These are phyloP conservation scores for Strobilomyces echinocephalus DNA, from an alignment of 768 basidiomycete genomes.

Conservation along the genomic window DNA sequence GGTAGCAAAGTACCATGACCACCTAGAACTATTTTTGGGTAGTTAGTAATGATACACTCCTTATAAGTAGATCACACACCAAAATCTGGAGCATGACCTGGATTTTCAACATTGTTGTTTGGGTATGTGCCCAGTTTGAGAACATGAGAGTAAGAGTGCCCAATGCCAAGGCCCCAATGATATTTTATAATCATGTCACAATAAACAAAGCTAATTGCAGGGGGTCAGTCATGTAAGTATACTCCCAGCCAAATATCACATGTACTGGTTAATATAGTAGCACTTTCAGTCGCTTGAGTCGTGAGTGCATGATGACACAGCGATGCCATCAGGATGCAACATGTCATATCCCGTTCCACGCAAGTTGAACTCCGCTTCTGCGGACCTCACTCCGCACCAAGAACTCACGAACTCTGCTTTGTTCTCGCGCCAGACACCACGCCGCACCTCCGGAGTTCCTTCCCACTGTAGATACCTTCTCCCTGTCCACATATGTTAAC, in stretches of 20 bases:
- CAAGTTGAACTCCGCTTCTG: no score
- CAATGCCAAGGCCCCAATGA: not conserved
- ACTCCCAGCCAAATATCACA: no score
- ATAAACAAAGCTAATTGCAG: not conserved
- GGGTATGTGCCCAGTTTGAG: no score
- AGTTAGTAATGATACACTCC: not conserved
- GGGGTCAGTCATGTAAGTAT: no score
- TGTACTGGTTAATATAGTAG: not conserved
- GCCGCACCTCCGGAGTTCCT: no score
- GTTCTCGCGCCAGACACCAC: no score
- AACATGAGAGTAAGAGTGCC: not conserved
- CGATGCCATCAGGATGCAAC: not conserved
- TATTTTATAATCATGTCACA: not conserved
- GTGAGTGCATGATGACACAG: not conserved
- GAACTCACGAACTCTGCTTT: no score
- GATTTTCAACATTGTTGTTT: not conserved
- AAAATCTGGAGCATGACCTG: not conserved
- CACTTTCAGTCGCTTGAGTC: not conserved
- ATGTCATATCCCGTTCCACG: no score
- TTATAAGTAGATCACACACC: not conserved
- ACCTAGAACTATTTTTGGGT: not conserved
- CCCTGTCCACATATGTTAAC: no score
- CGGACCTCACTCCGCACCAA: no score
- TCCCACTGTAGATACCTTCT: no score
- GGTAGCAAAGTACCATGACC: not conserved